Percentiles rank a stretch among this genome's conserved stretches.
Conservation (phyloP, 768 basidiomycete genomes). For the Suillus subluteus region DNA sequence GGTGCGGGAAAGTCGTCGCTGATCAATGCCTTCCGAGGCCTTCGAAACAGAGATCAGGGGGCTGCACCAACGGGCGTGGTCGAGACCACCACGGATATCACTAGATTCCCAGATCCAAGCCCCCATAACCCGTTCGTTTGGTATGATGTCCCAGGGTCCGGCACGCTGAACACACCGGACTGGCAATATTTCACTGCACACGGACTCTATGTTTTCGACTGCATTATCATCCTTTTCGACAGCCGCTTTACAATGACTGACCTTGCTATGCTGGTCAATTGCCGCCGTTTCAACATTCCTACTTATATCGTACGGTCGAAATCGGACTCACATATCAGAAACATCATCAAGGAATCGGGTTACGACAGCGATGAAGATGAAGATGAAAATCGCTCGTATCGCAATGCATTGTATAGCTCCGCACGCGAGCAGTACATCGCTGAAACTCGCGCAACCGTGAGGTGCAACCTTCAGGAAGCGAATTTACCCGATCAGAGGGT, state of each 20-base stretch:
- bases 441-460: conserved; percentile 21
- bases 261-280: conserved; percentile 21
- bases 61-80: conserved; percentile 32
- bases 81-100: conserved; percentile 26
- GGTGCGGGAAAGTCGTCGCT: conserved; percentile 36
- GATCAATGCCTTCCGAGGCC: conserved; percentile 35
- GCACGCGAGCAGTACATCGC: conserved; percentile 26
- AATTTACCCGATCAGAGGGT: conserved; percentile 24
- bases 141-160: conserved; percentile 36
- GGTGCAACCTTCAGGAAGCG: conserved; percentile 19
- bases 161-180: conserved; percentile 27
- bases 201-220: conserved; percentile 27
- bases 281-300: conserved; percentile 19
- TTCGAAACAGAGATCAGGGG: conserved; percentile 20
- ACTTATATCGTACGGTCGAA: conserved; percentile 24
- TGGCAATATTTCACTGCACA: conserved; percentile 35
- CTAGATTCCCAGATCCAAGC: conserved; percentile 28
- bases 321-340: conserved; percentile 22
- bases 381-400: conserved; percentile 5
- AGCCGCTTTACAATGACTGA: conserved; percentile 22
- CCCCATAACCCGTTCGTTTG: conserved; percentile 25
- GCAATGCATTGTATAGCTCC: conserved; percentile 13
- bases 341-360: conserved; percentile 17
- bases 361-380: conserved; percentile 23
- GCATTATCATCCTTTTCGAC: conserved; percentile 23